Conservation (phyloP, 2,329 filamentous ascomycete species). For the Neobulgaria alba region DNA sequence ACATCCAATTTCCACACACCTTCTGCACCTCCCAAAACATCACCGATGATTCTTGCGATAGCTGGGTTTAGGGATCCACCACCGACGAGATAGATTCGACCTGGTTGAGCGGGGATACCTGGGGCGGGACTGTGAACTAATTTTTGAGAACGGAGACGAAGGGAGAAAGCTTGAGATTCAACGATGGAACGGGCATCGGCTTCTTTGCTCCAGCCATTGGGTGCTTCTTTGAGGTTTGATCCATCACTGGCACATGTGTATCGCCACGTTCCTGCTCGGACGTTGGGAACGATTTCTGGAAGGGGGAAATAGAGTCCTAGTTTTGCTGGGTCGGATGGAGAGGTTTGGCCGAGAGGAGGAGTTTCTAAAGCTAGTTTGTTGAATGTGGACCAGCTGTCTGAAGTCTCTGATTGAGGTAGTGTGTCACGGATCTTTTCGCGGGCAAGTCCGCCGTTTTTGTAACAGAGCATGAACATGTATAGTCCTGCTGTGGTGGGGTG, state of each 20-base stretch:
- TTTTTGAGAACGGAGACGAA: conserved; percentile 73
- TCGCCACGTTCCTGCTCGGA: conserved; percentile 78
- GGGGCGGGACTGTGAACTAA: conserved; percentile 53
- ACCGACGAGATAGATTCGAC: conserved; percentile 87
- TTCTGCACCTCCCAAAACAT: conserved; percentile 81
- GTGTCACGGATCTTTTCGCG: conserved; percentile 82
- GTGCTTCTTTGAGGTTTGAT: conserved; percentile 35
- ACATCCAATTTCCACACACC: conserved; percentile 92
- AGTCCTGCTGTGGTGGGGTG: conserved; percentile 83
- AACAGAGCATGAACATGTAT: conserved; percentile 99
- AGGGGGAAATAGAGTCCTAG: conserved; percentile 92
- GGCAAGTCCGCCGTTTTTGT: conserved; percentile 94
- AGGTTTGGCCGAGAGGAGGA: conserved; percentile 57
- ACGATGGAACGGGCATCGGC: conserved; percentile 81
- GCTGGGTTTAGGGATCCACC: conserved; percentile 85
- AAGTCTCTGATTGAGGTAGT: conserved; percentile 47
- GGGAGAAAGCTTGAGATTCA: conserved; percentile 89
- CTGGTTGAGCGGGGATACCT: conserved; percentile 69
- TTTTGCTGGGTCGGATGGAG: conserved; percentile 54
- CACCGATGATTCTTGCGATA: conserved; percentile 75
- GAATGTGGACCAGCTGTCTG: conserved; percentile 69
- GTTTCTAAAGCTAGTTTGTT: conserved; percentile 63
- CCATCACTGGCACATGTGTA: conserved; percentile 56
- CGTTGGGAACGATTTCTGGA: conserved; percentile 91
- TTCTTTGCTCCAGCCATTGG: conserved; percentile 44